phyloP scores from a whole-genome alignment of 176 grass and related monocot species.

The Aegilops umbellulata region DNA sequence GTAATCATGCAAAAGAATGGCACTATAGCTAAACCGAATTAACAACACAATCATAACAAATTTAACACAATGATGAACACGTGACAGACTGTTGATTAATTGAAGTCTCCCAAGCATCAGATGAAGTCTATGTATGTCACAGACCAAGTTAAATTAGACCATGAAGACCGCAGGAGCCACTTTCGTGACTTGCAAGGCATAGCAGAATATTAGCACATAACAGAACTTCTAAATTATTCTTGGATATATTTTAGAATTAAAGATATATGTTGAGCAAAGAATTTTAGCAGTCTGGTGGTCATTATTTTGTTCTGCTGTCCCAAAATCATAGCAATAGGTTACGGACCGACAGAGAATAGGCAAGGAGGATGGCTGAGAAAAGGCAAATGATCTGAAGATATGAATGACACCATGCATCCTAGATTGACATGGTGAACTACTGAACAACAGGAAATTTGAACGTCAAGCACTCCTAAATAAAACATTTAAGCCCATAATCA shows the following conservation, averaged over 20 bases:
- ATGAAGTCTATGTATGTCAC: neutral
- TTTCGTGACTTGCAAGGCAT: neutral
- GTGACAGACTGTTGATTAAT: neutral
- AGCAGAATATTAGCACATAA: conserved; percentile 1
- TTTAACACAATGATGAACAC: neutral
- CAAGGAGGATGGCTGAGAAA: neutral
- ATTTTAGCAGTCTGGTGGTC: neutral
- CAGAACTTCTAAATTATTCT: neutral
- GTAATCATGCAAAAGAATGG: neutral
- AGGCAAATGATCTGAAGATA: conserved; percentile 11
- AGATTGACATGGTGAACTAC: conserved; percentile 1
- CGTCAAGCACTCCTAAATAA: neutral
- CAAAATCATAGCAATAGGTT: conserved; percentile 2
- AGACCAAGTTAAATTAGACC: conserved; percentile 17
- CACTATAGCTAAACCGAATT: conserved; percentile 4
- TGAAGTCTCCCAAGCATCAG: neutral
- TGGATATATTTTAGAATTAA: conserved; percentile 4
- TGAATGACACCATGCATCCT: neutral
- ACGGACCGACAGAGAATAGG: neutral
- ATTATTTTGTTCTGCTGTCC: neutral
- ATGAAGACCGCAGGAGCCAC: neutral
- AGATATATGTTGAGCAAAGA: neutral
- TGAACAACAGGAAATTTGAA: neutral
- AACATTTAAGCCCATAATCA: neutral
- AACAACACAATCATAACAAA: neutral